These are phyloP conservation scores for Wallemia mellicola DNA, from an alignment of 1,284 basidiomycete species.

Conservation along the genomic window DNA sequence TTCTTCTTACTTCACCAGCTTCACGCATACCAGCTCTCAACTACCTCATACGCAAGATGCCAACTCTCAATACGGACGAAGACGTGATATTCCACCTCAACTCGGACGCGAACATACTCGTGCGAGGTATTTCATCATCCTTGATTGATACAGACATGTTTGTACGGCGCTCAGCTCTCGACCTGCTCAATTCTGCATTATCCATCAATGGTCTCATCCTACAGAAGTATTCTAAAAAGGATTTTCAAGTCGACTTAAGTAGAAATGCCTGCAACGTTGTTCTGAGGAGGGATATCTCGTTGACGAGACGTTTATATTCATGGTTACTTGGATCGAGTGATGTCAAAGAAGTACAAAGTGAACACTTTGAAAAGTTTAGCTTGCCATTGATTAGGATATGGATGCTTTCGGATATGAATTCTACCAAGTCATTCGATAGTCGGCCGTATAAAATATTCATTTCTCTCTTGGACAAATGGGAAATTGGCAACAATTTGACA, in stretches of 20 bases:
- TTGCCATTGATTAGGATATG: slow-evolving; percentile 17
- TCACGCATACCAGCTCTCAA: slow-evolving; percentile 64
- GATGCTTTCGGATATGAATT: slow-evolving; percentile 7
- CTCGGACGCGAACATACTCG: slow-evolving; percentile 65
- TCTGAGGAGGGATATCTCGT: slow-evolving; percentile 62
- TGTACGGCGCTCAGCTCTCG: slow-evolving; percentile 49
- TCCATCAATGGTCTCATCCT: slow-evolving; percentile 39
- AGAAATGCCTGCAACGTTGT: slow-evolving; percentile 51
- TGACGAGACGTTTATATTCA: slow-evolving; percentile 70
- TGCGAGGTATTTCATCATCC: slow-evolving; percentile 61
- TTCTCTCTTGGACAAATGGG: slow-evolving; percentile 84
- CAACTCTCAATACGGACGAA: slow-evolving; percentile 11
- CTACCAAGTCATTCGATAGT: slow-evolving; percentile 37
- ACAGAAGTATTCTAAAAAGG: slow-evolving; percentile 21
- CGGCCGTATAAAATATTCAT: slow-evolving; percentile 87
- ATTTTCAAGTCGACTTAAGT: slow-evolving; percentile 45
- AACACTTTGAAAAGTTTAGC: slow-evolving; percentile 35
- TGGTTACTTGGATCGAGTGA: slow-evolving; percentile 74
- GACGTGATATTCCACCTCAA: slow-evolving; percentile 47
- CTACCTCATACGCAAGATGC: slow-evolving; percentile 31
- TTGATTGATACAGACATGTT: slow-evolving; percentile 69
- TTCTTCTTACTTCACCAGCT: slow-evolving; percentile 64
- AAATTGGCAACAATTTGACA: slow-evolving; percentile 58
- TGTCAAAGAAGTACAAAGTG: slow-evolving; percentile 34
- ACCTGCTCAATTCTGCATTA: slow-evolving; percentile 44